phyloP scores from a whole-genome alignment of 176 grass and related monocot genomes.

The Rhynchospora tenuis region DNA sequence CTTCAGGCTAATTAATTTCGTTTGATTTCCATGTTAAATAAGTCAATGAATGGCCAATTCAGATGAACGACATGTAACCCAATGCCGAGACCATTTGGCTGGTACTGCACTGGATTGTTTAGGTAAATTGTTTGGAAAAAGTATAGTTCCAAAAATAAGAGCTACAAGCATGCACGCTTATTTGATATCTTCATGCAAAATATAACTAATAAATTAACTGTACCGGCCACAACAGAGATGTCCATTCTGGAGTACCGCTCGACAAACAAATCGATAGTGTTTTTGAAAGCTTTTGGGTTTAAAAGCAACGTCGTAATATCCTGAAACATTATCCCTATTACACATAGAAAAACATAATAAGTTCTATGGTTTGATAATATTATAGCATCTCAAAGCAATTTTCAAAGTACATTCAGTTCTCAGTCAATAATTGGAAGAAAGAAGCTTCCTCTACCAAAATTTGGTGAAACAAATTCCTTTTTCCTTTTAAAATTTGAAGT shows the following conservation, averaged over 20 bases:
- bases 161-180: neutral
- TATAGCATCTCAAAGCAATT: neutral
- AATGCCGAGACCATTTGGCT: neutral
- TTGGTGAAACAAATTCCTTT: neutral
- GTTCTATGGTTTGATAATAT: slow-evolving; percentile 5
- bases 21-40: neutral
- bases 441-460: neutral
- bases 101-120: neutral
- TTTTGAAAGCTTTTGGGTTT: slow-evolving; percentile 43
- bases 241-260: slow-evolving; percentile 41
- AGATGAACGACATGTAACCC: too few relatives aligned
- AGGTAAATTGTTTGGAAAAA: neutral
- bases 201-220: neutral
- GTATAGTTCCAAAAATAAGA: neutral
- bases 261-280: slow-evolving; percentile 52
- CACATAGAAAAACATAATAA: neutral
- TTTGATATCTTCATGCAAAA: neutral
- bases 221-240: slow-evolving; percentile 54
- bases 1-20: neutral
- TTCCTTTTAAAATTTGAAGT: neutral
- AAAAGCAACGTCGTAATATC: slow-evolving; percentile 62
- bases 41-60: too few relatives aligned
- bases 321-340: slow-evolving; percentile 64
- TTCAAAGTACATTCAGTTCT: neutral
- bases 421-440: neutral